Evolutionary conservation across 2,329 filamentous ascomycete species (phyloP), one percentile per base, ranked within the genome.

Genomic region (Pezicula neosporulosa): DNA sequence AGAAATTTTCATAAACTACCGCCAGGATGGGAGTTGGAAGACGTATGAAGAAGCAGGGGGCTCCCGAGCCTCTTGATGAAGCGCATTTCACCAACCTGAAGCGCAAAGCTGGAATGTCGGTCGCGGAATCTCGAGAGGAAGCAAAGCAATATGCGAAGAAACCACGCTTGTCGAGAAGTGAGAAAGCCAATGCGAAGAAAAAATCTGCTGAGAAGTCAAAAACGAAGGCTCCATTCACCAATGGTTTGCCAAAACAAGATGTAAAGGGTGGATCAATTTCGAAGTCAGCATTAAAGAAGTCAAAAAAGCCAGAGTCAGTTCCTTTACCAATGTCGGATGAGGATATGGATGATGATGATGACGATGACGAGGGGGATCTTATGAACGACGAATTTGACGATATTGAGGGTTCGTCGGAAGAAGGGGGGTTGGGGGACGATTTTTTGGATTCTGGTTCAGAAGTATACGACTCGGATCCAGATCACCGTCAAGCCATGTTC

Each of bases 31-130:
- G 90, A 77, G 82, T 85, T 56, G 89, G 91, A 70, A 88, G 91
- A 69, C 90, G 92, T 64, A 95, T 97, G 86, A 89, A 92, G 71
- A 97, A 97, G 75, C 94, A 97, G 81, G 93, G 91, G 50, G 79
- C 87, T 58, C 94, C 94, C 49, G 82, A 87, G 65, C 80, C 87
- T 58, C 80, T 97, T 59, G 90, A 94, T 59, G 90, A 96, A 67
- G 82, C 84, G 59, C 83, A 88, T 65, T 85, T 87, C 63, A 85
- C 85, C 47, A 90, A 86, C 66, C 70, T 86, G 55, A 97, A 97
- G 81, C 83, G 92, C 68, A 97, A 97, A 77, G 83, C 83, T 54
- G 83, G 81, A 55, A 77, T 89, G 62, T 83, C 83, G 38, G 85
- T 84, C 58, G 76, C 83, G 63, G 74, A 78, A 51, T 66, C 70